Base-by-base conservation (phyloP, 495 filamentous ascomycete species). In the Entonaema liquescens region DNA sequence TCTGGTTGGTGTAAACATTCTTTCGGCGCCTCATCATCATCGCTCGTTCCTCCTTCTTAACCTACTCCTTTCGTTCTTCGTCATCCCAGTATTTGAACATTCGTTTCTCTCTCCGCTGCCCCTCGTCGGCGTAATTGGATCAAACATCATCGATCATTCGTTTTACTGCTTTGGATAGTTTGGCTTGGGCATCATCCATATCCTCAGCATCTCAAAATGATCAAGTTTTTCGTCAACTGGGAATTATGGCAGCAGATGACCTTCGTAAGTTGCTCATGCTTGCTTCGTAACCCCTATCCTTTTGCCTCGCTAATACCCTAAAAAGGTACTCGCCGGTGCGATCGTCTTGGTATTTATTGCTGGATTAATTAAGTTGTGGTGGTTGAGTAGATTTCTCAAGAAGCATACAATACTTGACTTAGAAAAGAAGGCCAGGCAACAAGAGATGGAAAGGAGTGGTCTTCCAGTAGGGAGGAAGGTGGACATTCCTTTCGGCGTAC, bases 231-330 rank as follows among this genome's bases (percentile, higher is more conserved):
- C 82, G 74, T 81, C 40, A 84, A 80, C 38, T 97, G 94, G 94
- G 77, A 85, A 68, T 79, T 95, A 74, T 98, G 95, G 95, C 88
- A 96, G 85, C 91, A 97, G 85, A 86, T 97, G 88, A 90, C 87
- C 67, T 90, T 97, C 81, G 95, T 98, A 83, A 81, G 92, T 86
- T 25, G 33, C 53, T 25, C 17, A 21, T 50, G 5, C 21, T 23
- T 56, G 12, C 28, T 35, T n/a, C 28, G 7, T 12, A 35, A 21
- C 53, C 9, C 21, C 64, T 49, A 19, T n/a, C 15, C 21, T 1
- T 29, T 4, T 60, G n/a, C 40, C 23, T 72, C 23, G 63, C 78
- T 79, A 61, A 80, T 64, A 62, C 19, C 17, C 3, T 26, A 11
- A 19, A 38, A 83, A 77, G 85, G 80, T 83, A 31, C 81, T 86